Evolutionary conservation across 345 rosid genomes (phyloP), one percentile per base, ranked within the genome.

Genomic region (Leavenworthia alabamica): DNA sequence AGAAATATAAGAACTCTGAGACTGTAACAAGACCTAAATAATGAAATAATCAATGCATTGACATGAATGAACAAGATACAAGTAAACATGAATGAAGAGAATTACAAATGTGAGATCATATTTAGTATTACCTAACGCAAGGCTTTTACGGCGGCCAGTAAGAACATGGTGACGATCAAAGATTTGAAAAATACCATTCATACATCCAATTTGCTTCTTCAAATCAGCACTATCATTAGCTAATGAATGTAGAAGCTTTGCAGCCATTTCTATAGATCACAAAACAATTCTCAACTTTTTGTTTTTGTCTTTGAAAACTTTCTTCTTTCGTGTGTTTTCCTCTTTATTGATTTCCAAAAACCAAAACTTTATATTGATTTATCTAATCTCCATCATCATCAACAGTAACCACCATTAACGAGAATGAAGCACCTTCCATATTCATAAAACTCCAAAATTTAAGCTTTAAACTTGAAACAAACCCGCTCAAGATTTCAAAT

Each of bases 201-300:
- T 92, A 78, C 98, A 92, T 32, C 98, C 98, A 8, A 89, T 86
- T 78, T 92, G 91, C 81, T 83, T 92, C 81, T 85, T 84, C 76
- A 92, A 80, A 80, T 86, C 95, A 55, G 93, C 82, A 75, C 82
- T 89, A 46, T 89, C 98, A 78, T 89, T 97, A 22, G 97, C 91
- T 55, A 92, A 77, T 20, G 95, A 82, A 80, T 89, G 94, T 48
- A 92, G 75, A 68, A 92, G 89, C 75, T 92, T 92, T 39, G 98
- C 88, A 54, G 98, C 98, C 98, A 92, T 92, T 43, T 73, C n/a
- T n/a, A n/a, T n/a, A n/a, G n/a, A n/a, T 66, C 50, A 58, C 73
- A 29, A 10, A 35, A 32, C 50, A 70, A 73, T 35, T 62, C 41
- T 71, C 61, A 48, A 26, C 71, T 56, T 47, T 20, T 20, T 20